Base-by-base conservation (phyloP, 345 rosid species). In the Turnera subulata region DNA sequence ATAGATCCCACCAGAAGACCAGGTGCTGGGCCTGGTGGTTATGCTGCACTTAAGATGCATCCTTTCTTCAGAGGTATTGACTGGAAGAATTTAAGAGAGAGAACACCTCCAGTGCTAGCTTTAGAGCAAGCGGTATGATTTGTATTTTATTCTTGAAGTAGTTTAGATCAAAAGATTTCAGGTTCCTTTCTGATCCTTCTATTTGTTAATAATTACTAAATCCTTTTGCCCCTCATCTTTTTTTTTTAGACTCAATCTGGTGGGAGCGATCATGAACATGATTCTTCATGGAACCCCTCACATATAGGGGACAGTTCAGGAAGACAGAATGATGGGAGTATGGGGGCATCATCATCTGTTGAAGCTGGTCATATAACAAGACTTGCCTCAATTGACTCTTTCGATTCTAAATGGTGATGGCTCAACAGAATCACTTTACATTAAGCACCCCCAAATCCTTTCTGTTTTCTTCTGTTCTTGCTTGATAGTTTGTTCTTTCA, bases 331-430 rank as follows among this genome's bases (percentile, higher is more conserved):
- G 87, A 87, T 58, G 96, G 84, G 35, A 78, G 63, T 56, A 70
- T 72, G 29, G 66, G 59, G 26, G 77, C 80, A 25, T 63, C 81
- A 42, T 68, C 80, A 46, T 70, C 84, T 46, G 75, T 83, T 45
- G 97, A 87, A 29, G 35, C 92, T 26, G 78, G 83, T 23, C 81
- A 81, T 67, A 75, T 88, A 57, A 90, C 96, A 17, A 79, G 97
- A 77, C 95, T 94, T 23, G 97, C 99, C 50, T 88, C 99, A 40
- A 90, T 94, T 40, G 99, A 94, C 72, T 94, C 99, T 67, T 94
- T 85, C 51, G 97, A 94, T 76, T 94, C 99, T 12, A 94, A 88
- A 80, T 90, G 99, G 99, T 94, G 82, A 14, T 73, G 52, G 56
- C 50, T 56, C 43, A 37, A 56, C 55, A 59, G 67, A 33, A 65